phyloP scores from a whole-genome alignment of 768 basidiomycete genomes.

The Termitomyces sp. region DNA sequence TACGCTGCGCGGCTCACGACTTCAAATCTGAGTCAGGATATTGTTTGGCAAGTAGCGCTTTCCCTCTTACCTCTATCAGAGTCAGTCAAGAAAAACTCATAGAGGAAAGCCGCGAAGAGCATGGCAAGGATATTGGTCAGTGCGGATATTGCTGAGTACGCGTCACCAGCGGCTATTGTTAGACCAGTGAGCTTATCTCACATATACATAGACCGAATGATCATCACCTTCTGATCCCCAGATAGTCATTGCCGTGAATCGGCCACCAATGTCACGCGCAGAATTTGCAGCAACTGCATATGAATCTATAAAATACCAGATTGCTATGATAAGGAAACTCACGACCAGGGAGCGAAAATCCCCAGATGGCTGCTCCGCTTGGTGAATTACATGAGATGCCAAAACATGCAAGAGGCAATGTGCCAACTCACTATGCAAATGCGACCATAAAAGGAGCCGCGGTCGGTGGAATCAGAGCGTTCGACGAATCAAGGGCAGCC shows the following conservation, averaged over 20 bases:
- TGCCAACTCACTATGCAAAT: constrained; percentile 48
- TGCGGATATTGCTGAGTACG: constrained; percentile 58
- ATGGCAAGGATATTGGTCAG: constrained; percentile 65
- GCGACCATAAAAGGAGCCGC: constrained; percentile 47
- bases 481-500: constrained; percentile 52
- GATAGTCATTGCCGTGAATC: constrained; percentile 55
- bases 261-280: constrained; percentile 64
- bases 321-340: constrained; percentile 9
- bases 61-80: constrained; percentile 47
- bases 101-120: constrained; percentile 44
- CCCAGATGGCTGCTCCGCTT: constrained; percentile 59
- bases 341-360: constrained; percentile 49
- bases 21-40: not conserved
- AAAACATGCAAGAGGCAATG: not conserved
- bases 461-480: constrained; percentile 48
- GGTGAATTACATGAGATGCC: not conserved
- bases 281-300: constrained; percentile 53
- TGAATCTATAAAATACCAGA: not conserved
- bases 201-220: not conserved
- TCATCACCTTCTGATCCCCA: constrained; percentile 45
- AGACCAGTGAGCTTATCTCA: not conserved
- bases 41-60: not conserved
- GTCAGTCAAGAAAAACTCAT: constrained; percentile 54
- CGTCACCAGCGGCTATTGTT: constrained; percentile 39
- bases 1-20: constrained; percentile 11